These are phyloP conservation scores for Tagetes patula DNA, from an alignment of 129 eudicot genomes.

Conservation along the genomic window DNA sequence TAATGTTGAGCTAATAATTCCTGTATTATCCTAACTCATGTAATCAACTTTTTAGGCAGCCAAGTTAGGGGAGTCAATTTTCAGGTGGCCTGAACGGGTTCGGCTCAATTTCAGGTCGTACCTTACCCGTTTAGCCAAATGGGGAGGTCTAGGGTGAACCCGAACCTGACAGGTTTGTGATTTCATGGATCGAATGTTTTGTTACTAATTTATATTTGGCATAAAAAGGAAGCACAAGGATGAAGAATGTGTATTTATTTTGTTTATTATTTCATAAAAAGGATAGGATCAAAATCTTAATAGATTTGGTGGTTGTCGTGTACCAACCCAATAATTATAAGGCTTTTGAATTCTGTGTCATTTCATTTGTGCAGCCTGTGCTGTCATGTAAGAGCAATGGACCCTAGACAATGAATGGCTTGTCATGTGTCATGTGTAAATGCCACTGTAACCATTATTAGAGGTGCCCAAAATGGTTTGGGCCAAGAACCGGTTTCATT, in stretches of 20 bases:
- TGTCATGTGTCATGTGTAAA: neutral
- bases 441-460: neutral
- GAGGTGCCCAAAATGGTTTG: neutral
- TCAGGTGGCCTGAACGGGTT: neutral
- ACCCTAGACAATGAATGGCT: slow-evolving; percentile 10
- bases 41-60: neutral
- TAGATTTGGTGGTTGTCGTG: slow-evolving; percentile 19
- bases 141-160: neutral
- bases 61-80: neutral
- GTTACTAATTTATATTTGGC: neutral
- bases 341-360: neutral
- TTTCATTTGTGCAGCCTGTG: slow-evolving; percentile 21
- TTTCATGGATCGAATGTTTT: too few species aligned
- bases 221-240: neutral
- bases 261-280: neutral
- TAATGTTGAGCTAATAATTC: slow-evolving; percentile 7
- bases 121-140: neutral
- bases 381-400: slow-evolving; percentile 17
- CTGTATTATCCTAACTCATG: neutral
- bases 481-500: neutral
- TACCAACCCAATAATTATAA: slow-evolving; percentile 20
- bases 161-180: neutral
- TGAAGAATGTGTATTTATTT: neutral
- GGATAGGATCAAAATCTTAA: neutral
- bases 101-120: neutral